Base-by-base conservation (phyloP, 768 basidiomycete genomes). In the Strobilomyces echinocephalus region DNA sequence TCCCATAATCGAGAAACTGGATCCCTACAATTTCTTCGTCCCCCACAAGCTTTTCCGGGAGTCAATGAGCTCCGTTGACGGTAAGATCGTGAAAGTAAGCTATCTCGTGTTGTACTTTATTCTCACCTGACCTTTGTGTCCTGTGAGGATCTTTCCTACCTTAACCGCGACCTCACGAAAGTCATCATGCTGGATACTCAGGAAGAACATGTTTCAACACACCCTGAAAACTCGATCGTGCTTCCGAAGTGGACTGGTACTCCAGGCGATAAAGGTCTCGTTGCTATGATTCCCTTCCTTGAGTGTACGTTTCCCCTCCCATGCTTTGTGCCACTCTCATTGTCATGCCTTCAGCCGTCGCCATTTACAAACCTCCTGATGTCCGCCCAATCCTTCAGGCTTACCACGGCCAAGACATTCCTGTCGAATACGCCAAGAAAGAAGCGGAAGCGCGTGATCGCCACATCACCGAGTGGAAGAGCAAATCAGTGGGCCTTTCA, bases 261-360 rank as follows among this genome's bases (percentile, higher is more conserved):
- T 49, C 73, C 83, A 0, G 72, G 86, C 69, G 84, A 85, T 67
- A 81, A 76, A 58, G 91, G 89, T 97, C 9, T 46, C 12, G 33
- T 50, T 18, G 86, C 85, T n/a, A 80, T 97, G 78, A 94, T 99
- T 59, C 95, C 95, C 1, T 97, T 98, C 84, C 79, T 99, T 5
- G 97, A 98, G 75, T 93, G 93, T 77, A 63, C 50, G 78, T 73
- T 9, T n/a, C 7, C 28, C 20, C 46, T 2, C 15, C 26, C 5
- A 38, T 2, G 21, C 15, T 2, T 16, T n/a, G 30, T 45, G 12
- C 18, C 30, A 12, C 51, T 26, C 33, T 51, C 38, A 58, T 24
- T 0, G 18, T 33, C 14, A 15, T 10, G 8, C 20, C 26, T 34
- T 12, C 61, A 95, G 95, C 97, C 8, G 87, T 99, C 54, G 95